Conservation (phyloP, 768 basidiomycete genomes). For the Inosperma sp. region DNA sequence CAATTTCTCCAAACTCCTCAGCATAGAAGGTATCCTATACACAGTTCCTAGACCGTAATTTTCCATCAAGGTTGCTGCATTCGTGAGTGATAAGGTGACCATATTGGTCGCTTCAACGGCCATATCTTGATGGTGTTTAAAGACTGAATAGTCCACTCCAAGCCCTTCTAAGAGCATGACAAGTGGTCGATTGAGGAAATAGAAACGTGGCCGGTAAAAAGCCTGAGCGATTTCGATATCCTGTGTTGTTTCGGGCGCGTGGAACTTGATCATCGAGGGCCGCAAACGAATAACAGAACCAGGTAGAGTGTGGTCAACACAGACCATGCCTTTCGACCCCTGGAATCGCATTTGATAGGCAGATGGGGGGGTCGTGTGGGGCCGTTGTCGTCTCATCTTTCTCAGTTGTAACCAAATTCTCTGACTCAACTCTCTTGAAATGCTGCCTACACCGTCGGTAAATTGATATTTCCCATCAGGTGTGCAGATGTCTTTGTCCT, state of each 20-base stretch:
- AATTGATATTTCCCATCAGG: slow-evolving; percentile 43
- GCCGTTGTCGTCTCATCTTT: slow-evolving; percentile 31
- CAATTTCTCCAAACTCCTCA: slow-evolving; percentile 49
- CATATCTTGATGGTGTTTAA: slow-evolving; percentile 47
- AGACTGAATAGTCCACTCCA: slow-evolving; percentile 36
- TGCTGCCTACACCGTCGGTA: slow-evolving; percentile 68
- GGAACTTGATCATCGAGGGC: slow-evolving; percentile 67
- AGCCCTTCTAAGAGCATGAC: slow-evolving; percentile 11
- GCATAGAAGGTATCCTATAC: slow-evolving; percentile 50
- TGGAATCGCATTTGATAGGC: slow-evolving; percentile 57
- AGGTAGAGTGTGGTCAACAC: slow-evolving; percentile 49
- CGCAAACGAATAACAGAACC: slow-evolving; percentile 49
- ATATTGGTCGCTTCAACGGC: slow-evolving; percentile 45
- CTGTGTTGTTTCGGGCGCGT: slow-evolving; percentile 37
- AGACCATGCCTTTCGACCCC: slow-evolving; percentile 64
- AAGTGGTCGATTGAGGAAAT: slow-evolving; percentile 46
- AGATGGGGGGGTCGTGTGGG: slow-evolving; percentile 30
- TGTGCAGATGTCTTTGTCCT: slow-evolving; percentile 24
- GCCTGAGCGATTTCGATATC: slow-evolving; percentile 58
- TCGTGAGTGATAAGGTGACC: slow-evolving; percentile 38
- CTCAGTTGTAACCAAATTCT: slow-evolving; percentile 44
- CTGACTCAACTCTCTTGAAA: slow-evolving; percentile 51
- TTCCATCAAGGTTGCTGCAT: slow-evolving; percentile 49
- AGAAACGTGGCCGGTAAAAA: slow-evolving; percentile 55
- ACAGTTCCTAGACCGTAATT: slow-evolving; percentile 53